Percentiles rank a stretch among this genome's conserved stretches.
Evolutionary conservation across 2,329 filamentous ascomycete genomes (phyloP).

Genomic region (Pseudogymnoascus sp.): DNA sequence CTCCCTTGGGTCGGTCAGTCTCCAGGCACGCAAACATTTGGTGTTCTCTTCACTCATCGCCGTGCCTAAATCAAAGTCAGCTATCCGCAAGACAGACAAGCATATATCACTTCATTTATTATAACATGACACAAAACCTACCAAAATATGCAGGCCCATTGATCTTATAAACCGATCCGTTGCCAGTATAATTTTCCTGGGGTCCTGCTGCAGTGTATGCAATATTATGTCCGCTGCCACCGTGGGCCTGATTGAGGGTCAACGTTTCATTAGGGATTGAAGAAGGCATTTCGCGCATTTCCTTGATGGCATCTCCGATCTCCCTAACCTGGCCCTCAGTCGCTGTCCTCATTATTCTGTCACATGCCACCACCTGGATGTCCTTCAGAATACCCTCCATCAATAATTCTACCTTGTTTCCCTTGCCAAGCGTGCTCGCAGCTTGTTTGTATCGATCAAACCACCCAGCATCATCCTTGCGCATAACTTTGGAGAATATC

Average conservation of each 20-base stretch:
- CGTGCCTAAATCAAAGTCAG: too few relatives aligned
- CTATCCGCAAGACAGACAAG: too few relatives aligned
- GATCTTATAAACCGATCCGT: too few relatives aligned
- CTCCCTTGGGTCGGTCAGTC: too few relatives aligned
- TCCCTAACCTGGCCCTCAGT: slow-evolving; percentile 14
- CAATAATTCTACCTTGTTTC: slow-evolving; percentile 17
- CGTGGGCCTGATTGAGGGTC: neutral
- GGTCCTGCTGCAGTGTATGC: too few relatives aligned
- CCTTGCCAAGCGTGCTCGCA: slow-evolving; percentile 15
- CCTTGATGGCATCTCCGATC: slow-evolving; percentile 13
- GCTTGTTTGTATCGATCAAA: slow-evolving; percentile 19
- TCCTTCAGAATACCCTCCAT: slow-evolving; percentile 21
- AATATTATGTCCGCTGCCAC: neutral
- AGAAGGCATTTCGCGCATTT: slow-evolving; percentile 15
- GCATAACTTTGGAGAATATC: slow-evolving; percentile 18
- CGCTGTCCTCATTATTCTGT: slow-evolving; percentile 15
- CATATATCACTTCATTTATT: too few relatives aligned
- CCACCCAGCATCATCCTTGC: slow-evolving; percentile 18
- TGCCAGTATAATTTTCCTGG: too few relatives aligned
- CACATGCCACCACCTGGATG: slow-evolving; percentile 16
- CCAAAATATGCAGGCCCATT: too few relatives aligned
- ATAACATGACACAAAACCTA: too few relatives aligned
- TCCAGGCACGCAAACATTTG: too few relatives aligned
- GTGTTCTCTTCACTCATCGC: too few relatives aligned
- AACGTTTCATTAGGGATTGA: slow-evolving; percentile 12